Percentiles rank a stretch among this genome's conserved stretches.
Evolutionary conservation across 2,329 filamentous ascomycete species (phyloP).

Genomic region (Orbilia blumenaviensis): DNA sequence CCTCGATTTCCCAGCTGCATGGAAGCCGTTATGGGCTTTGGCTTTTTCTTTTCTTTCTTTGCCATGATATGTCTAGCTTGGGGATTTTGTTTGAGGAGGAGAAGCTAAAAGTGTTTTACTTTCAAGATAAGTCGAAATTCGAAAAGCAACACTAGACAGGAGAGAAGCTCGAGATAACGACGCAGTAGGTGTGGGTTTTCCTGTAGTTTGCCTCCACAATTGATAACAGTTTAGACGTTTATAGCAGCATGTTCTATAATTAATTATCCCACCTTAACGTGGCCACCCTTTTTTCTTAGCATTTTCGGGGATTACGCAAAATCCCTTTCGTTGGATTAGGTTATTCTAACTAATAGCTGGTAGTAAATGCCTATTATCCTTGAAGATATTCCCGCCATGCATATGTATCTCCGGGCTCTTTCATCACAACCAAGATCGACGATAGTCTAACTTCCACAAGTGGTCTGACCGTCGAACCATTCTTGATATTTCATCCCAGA

Average conservation of each 20-base stretch:
- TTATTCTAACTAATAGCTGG: neutral
- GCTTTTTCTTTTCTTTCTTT: too few species aligned
- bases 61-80: neutral
- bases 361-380: neutral
- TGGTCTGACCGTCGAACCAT: conserved; percentile 11
- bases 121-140: neutral
- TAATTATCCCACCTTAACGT: neutral
- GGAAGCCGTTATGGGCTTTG: conserved; percentile 23
- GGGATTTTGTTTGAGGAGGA: neutral
- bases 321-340: neutral
- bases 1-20: conserved; percentile 23
- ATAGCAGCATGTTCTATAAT: neutral
- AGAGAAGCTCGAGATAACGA: conserved; percentile 17
- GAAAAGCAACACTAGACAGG: neutral
- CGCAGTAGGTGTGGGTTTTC: neutral
- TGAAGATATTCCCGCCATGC: neutral
- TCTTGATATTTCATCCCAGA: conserved; percentile 11
- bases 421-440: neutral
- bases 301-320: neutral
- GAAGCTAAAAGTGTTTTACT: conserved; percentile 16
- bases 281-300: too few species aligned
- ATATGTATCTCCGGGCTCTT: neutral
- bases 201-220: neutral
- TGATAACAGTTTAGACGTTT: neutral
- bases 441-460: neutral